Evolutionary conservation across 305 asterid species (phyloP), one percentile per base, ranked within the genome.

Genomic region (Coffea humblotiana): DNA sequence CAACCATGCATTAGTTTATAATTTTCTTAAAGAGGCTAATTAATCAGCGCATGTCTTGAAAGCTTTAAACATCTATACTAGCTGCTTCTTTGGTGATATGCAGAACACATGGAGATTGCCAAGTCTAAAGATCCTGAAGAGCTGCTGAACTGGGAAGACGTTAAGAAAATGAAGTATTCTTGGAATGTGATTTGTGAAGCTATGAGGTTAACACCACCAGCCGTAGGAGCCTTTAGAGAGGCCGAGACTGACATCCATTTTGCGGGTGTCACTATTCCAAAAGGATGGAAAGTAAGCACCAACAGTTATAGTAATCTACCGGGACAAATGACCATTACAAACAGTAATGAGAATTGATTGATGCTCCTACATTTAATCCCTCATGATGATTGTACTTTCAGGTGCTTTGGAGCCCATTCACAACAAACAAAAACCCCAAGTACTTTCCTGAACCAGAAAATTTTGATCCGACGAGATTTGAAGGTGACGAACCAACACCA

Each of bases 371-470:
- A 19, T 3, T 56, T 56, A 2, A 56, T 19, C 63, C 5, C 6
- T 67, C 7, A 11, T 19, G n/a, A 67, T 6, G 25, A 25, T 25
- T 52, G 19, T 74, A 74, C 21, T 45, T 49, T 3, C 81, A 90
- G 93, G 47, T 90, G 51, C 85, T 87, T 9, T 92, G 94, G 91
- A 92, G 90, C 66, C 90, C 91, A 8, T 80, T 88, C 71, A 84
- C 97, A 1, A 90, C 95, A 2, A 93, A 92, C 80, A 90, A 77
- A 63, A 86, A 88, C 32, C 83, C 91, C 0, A 84, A 88, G 43
- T 79, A 73, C 40, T 91, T 90, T 51, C 83, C 89, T 0, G 89
- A 91, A 67, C 94, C 92, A 0, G 60, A 77, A 32, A 91, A 82
- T 60, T 89, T 89, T 75, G 92, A 91, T 52, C 95, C 95, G 10